Evolutionary conservation across 192 early-diverging fungal species (phyloP).

Genomic region (Coemansia sp.): DNA sequence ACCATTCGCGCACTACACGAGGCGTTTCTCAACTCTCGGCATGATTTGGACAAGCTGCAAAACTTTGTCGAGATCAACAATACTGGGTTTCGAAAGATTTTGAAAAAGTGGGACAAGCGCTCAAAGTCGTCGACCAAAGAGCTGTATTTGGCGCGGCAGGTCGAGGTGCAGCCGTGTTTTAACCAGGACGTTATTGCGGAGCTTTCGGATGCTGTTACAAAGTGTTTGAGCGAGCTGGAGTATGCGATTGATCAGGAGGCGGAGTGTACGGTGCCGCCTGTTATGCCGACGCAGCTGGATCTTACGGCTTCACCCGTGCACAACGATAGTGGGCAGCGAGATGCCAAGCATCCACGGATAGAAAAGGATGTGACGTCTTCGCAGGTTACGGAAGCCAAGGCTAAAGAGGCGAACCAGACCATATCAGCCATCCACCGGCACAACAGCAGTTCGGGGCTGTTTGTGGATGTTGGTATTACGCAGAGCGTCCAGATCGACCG

Average conservation of each 20-base stretch:
- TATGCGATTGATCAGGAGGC: constrained; percentile 58
- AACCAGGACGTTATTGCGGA: constrained; percentile 91
- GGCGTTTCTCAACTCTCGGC: constrained; percentile 87
- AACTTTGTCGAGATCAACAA: constrained; percentile 97
- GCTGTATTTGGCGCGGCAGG: constrained; percentile 93
- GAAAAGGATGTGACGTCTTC: not conserved
- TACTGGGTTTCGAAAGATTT: constrained; percentile 96
- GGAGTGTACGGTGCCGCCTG: constrained; percentile 17
- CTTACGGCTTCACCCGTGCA: constrained; percentile 46
- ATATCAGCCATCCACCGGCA: not conserved
- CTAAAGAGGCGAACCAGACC: not conserved
- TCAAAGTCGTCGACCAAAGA: constrained; percentile 97
- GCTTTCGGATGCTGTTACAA: constrained; percentile 77
- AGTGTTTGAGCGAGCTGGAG: constrained; percentile 73
- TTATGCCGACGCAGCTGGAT: constrained; percentile 29
- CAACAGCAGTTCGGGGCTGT: constrained; percentile 25
- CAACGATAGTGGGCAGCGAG: constrained; percentile 6
- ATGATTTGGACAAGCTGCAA: constrained; percentile 94
- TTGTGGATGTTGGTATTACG: constrained; percentile 29
- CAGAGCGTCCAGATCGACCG: constrained; percentile 45
- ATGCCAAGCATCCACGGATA: constrained; percentile 8
- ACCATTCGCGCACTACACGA: constrained; percentile 78
- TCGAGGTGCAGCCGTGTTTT: constrained; percentile 98
- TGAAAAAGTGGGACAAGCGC: constrained; percentile 99
- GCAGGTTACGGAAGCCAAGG: not conserved